Evolutionary conservation across 2,329 filamentous ascomycete species (phyloP).

Genomic region (Clarireedia hainanense): DNA sequence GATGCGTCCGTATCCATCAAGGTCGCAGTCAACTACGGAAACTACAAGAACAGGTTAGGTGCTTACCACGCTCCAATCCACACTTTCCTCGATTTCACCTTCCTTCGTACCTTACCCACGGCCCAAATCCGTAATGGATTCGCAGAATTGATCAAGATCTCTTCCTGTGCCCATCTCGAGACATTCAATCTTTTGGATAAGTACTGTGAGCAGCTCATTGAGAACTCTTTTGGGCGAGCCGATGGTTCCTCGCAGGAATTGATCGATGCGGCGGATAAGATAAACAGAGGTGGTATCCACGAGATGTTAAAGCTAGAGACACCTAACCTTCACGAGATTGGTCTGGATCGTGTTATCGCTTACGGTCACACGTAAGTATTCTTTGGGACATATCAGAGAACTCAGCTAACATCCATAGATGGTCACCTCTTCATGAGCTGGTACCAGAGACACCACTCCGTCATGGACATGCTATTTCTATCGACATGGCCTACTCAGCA

Average conservation of each 20-base stretch:
- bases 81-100: conserved; percentile 67
- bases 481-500: conserved; percentile 69
- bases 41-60: conserved; percentile 67
- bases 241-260: conserved; percentile 49
- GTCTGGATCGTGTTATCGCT: conserved; percentile 63
- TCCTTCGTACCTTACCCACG: conserved; percentile 58
- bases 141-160: conserved; percentile 70
- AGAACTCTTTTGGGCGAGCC: conserved; percentile 54
- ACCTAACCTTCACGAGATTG: conserved; percentile 60
- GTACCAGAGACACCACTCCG: conserved; percentile 60
- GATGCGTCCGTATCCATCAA: conserved; percentile 71
- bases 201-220: conserved; percentile 61
- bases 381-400: no score
- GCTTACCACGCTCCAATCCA: conserved; percentile 66
- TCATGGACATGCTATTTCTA: conserved; percentile 67
- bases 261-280: conserved; percentile 53
- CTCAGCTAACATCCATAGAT: background rate
- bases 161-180: conserved; percentile 56
- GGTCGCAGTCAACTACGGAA: conserved; percentile 70
- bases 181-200: conserved; percentile 63
- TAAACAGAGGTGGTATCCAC: conserved; percentile 61
- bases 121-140: conserved; percentile 67
- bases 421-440: conserved; percentile 66
- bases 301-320: conserved; percentile 70
- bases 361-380: conserved; percentile 57